Conservation (phyloP, 306 rosid genomes). For the Citrullus mucosospermus region DNA sequence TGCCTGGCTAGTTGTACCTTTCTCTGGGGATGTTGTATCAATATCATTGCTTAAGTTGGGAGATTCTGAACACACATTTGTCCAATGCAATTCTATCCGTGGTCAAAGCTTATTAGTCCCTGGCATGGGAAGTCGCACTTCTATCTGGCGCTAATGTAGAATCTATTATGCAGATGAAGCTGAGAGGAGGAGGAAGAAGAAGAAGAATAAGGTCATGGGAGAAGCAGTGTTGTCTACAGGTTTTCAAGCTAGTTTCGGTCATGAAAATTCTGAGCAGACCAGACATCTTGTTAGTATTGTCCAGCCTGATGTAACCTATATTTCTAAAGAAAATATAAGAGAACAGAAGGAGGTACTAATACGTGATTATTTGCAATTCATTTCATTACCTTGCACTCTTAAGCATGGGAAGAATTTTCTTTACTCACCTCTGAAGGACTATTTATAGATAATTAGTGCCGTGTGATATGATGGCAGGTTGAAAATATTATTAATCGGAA, state of each 20-base stretch:
- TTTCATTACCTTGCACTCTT: conserved; percentile 5
- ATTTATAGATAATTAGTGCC: background rate
- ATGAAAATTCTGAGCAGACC: conserved; percentile 42
- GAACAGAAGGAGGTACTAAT: conserved; percentile 49
- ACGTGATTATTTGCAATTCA: background rate
- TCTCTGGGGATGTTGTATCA: background rate
- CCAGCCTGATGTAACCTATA: conserved; percentile 44
- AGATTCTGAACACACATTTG: background rate
- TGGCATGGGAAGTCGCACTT: background rate
- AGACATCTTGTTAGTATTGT: conserved; percentile 29
- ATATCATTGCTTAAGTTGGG: background rate
- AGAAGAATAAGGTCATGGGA: conserved; percentile 36
- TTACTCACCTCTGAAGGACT: background rate
- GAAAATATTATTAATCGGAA: conserved; percentile 35
- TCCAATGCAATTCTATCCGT: background rate
- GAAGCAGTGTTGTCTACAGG: conserved; percentile 36
- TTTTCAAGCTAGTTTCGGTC: conserved; percentile 26
- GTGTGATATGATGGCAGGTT: conserved; percentile 38
- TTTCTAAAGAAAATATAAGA: conserved; percentile 41
- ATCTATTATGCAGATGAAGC: conserved; percentile 47
- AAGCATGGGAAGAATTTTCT: background rate
- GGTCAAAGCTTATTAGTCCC: background rate
- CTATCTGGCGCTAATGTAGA: conserved; percentile 16
- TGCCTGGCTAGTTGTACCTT: background rate
- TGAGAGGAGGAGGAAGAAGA: conserved; percentile 64